These are phyloP conservation scores for Penicillium dipodomyicola DNA, from an alignment of 495 filamentous ascomycete genomes.

Conservation along the genomic window DNA sequence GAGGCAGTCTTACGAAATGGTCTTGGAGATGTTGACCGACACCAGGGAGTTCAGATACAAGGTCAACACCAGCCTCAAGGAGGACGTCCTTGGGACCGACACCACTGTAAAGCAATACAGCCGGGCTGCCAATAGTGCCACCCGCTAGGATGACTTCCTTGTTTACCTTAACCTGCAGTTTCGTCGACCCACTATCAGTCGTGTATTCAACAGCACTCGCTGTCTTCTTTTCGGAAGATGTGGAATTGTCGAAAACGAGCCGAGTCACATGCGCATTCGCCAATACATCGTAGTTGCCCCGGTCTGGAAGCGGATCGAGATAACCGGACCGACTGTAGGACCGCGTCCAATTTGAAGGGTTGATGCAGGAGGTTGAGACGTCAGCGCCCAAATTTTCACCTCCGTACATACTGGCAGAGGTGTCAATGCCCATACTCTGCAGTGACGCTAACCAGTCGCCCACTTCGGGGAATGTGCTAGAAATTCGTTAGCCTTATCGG, in stretches of 20 bases:
- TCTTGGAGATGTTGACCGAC: conserved; percentile 53
- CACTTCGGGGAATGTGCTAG: conserved; percentile 32
- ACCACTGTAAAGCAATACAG: conserved; percentile 51
- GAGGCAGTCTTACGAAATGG: conserved; percentile 32
- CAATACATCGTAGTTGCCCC: conserved; percentile 44
- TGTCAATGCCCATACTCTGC: conserved; percentile 26
- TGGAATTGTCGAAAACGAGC: conserved; percentile 36
- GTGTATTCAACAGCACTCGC: conserved; percentile 36
- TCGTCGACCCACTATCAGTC: conserved; percentile 27
- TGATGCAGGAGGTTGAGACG: conserved; percentile 35
- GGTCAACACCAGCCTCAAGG: conserved; percentile 33
- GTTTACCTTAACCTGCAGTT: conserved; percentile 33
- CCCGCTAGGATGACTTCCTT: conserved; percentile 57
- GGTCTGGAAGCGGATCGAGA: conserved; percentile 39
- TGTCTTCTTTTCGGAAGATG: conserved; percentile 23
- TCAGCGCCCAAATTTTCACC: conserved; percentile 32
- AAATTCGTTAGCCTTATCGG: conserved; percentile 2
- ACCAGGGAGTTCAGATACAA: conserved; percentile 46
- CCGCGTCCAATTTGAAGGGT: conserved; percentile 35
- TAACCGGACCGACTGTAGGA: conserved; percentile 39
- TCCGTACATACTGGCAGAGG: conserved; percentile 32
- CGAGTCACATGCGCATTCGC: conserved; percentile 46
- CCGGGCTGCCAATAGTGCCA: conserved; percentile 55
- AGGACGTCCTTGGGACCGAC: conserved; percentile 44
- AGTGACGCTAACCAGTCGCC: conserved; percentile 29